phyloP scores from a whole-genome alignment of 495 filamentous ascomycete species.

The Geopyxis carbonaria region DNA sequence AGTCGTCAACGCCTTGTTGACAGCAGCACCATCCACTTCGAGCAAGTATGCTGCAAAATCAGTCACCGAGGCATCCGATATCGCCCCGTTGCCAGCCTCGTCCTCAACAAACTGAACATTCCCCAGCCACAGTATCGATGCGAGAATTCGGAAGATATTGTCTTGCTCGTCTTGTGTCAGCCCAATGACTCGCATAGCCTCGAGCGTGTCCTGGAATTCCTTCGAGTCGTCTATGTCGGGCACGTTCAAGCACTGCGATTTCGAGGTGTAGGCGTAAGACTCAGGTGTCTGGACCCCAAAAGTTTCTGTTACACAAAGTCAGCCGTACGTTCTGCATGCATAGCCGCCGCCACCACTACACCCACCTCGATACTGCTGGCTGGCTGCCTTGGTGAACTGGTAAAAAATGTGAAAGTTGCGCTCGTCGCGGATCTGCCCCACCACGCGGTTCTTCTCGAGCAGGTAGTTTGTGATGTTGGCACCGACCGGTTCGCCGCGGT shows the following conservation, averaged over 20 bases:
- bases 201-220: slow-evolving; percentile 80
- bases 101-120: slow-evolving; percentile 82
- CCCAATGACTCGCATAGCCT: slow-evolving; percentile 91
- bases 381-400: slow-evolving; percentile 90
- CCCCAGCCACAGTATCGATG: slow-evolving; percentile 84
- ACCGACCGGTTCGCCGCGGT: slow-evolving; percentile 79
- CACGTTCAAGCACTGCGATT: slow-evolving; percentile 85
- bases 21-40: slow-evolving; percentile 62
- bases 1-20: slow-evolving; percentile 77
- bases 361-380: slow-evolving; percentile 58
- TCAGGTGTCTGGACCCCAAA: slow-evolving; percentile 85
- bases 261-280: slow-evolving; percentile 87
- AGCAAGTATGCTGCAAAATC: slow-evolving; percentile 89
- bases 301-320: slow-evolving; percentile 30
- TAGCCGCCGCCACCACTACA: not conserved
- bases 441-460: slow-evolving; percentile 86
- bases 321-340: not conserved
- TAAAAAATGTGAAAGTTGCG: slow-evolving; percentile 99
- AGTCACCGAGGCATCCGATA: slow-evolving; percentile 73
- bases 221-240: slow-evolving; percentile 78
- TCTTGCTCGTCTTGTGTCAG: slow-evolving; percentile 81
- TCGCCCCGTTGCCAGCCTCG: slow-evolving; percentile 70
- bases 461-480: slow-evolving; percentile 98
- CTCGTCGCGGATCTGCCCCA: slow-evolving; percentile 89
- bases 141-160: slow-evolving; percentile 90